These are phyloP conservation scores for Pulicaria dysenterica DNA, from an alignment of 129 eudicot species.

Conservation along the genomic window DNA sequence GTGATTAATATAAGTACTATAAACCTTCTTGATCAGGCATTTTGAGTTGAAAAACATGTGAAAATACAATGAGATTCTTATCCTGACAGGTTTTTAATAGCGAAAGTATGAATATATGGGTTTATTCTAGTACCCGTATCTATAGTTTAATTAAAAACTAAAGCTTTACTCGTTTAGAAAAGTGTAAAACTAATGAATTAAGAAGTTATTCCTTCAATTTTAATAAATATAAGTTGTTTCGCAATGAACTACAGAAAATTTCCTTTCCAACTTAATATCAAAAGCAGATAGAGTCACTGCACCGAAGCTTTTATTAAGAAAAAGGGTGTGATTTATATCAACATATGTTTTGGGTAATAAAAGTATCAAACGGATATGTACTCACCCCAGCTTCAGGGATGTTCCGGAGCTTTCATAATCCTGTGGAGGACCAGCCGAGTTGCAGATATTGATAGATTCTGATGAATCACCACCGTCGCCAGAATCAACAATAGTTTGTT, in stretches of 20 bases:
- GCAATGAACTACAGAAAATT: not conserved
- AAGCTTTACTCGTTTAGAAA: not conserved
- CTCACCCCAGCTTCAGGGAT: constrained; percentile 93
- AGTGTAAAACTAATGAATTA: not conserved
- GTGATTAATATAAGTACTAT: not conserved
- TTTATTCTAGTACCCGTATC: not conserved
- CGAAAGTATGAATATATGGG: too few species aligned
- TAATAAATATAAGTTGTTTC: not conserved
- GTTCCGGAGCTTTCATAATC: constrained; percentile 80
- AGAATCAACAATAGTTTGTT: constrained; percentile 37
- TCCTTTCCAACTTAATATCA: not conserved
- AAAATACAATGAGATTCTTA: not conserved
- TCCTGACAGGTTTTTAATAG: too few species aligned
- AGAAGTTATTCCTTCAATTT: not conserved
- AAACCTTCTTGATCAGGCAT: not conserved
- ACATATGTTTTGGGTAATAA: not conserved
- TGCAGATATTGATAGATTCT: constrained; percentile 55
- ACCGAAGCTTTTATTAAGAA: not conserved
- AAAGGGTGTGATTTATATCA: not conserved
- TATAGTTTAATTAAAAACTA: not conserved
- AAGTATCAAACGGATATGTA: not conserved
- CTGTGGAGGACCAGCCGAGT: constrained; percentile 68
- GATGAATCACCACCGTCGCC: constrained; percentile 79
- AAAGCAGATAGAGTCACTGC: not conserved
- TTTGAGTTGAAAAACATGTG: not conserved